Percentiles rank a stretch among this genome's conserved stretches.
phyloP scores from a whole-genome alignment of 2,329 filamentous ascomycete genomes.

The Calonectria pseudoreteaudii region DNA sequence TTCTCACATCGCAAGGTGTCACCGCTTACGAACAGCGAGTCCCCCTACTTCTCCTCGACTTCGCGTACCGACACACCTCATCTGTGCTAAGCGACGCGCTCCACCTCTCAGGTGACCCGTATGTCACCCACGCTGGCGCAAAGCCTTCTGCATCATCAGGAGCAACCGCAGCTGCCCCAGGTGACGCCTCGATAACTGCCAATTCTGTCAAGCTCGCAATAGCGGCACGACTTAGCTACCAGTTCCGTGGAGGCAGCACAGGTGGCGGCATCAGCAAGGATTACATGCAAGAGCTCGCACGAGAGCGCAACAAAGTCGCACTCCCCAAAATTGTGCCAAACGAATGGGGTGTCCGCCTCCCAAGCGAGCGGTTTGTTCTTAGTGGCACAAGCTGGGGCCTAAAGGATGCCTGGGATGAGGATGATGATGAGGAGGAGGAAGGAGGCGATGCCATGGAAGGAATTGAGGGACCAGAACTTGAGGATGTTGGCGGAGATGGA shows the following conservation, averaged over 20 bases:
- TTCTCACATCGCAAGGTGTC: slow-evolving; percentile 83
- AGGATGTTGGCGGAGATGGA: slow-evolving; percentile 59
- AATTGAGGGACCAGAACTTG: slow-evolving; percentile 55
- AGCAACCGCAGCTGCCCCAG: slow-evolving; percentile 59
- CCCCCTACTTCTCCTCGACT: slow-evolving; percentile 85
- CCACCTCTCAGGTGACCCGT: slow-evolving; percentile 76
- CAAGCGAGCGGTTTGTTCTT: slow-evolving; percentile 76
- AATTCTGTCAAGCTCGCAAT: slow-evolving; percentile 81
- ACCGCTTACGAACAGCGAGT: slow-evolving; percentile 85
- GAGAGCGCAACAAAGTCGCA: slow-evolving; percentile 75
- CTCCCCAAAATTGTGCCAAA: slow-evolving; percentile 72
- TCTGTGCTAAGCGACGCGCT: slow-evolving; percentile 78
- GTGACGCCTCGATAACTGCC: slow-evolving; percentile 70
- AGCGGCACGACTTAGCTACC: slow-evolving; percentile 73
- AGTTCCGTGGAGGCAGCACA: slow-evolving; percentile 70
- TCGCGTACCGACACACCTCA: slow-evolving; percentile 85
- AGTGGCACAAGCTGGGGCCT: slow-evolving; percentile 75
- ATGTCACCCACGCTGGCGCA: slow-evolving; percentile 68
- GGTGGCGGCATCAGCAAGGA: slow-evolving; percentile 75
- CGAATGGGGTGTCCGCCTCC: slow-evolving; percentile 76
- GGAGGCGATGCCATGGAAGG: slow-evolving; percentile 63
- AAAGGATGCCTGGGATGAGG: slow-evolving; percentile 68
- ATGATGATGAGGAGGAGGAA: slow-evolving; percentile 57
- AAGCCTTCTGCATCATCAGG: slow-evolving; percentile 63
- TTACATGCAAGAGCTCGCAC: slow-evolving; percentile 80